A percentile compares a stretch with the other conserved stretches of the same genome.
phyloP scores from a whole-genome alignment of 495 filamentous ascomycete species.

The Tuber magnatum region DNA sequence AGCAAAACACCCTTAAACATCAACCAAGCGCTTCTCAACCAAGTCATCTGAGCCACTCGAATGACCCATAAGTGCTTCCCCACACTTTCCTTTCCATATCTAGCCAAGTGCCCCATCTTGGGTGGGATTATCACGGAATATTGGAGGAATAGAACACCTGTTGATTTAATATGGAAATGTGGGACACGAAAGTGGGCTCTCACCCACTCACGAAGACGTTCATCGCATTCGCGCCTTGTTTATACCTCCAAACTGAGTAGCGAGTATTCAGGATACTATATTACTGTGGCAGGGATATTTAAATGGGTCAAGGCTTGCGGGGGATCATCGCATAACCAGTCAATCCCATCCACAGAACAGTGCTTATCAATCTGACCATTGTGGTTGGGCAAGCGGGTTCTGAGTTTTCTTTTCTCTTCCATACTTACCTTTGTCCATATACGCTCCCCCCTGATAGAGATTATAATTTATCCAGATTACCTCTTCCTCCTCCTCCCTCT shows the following conservation, averaged over 20 bases:
- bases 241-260: neutral
- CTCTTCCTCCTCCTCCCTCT: neutral
- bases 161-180: neutral
- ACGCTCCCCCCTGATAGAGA: neutral
- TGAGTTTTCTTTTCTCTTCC: neutral
- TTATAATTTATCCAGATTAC: neutral
- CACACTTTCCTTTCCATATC: neutral
- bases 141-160: neutral
- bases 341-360: neutral
- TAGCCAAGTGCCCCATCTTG: neutral
- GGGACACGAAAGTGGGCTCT: neutral
- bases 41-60: neutral
- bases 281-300: neutral
- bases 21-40: neutral
- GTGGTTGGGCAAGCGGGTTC: neutral
- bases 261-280: neutral
- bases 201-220: neutral
- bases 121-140: neutral
- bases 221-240: neutral
- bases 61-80: neutral
- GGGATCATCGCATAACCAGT: neutral
- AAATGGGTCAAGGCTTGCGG: neutral
- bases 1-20: neutral
- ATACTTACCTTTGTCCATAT: neutral
- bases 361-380: neutral